Percentiles rank a stretch among this genome's conserved stretches.
Evolutionary conservation across 352 stramenopile genomes (phyloP).

Genomic region (Globisporangium emineosum): DNA sequence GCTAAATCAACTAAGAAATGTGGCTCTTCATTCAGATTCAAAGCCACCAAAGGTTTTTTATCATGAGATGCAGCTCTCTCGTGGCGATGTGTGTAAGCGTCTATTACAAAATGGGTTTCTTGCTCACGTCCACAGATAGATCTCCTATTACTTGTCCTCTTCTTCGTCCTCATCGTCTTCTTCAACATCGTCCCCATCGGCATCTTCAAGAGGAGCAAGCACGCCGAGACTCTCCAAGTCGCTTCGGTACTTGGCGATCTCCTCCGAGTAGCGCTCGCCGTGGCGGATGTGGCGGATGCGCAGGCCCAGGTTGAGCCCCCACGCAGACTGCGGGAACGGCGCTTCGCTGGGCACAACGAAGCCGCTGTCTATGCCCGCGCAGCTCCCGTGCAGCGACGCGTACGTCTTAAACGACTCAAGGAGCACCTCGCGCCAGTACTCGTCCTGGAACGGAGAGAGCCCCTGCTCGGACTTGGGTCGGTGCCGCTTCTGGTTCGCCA

Average conservation of each 20-base stretch:
- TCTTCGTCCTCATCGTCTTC: neutral
- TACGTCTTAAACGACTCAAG: constrained; percentile 61
- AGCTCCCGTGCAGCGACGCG: constrained; percentile 42
- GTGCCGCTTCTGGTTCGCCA: constrained; percentile 18
- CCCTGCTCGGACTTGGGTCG: constrained; percentile 11
- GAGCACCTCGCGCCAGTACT: constrained; percentile 76
- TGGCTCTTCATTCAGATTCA: neutral
- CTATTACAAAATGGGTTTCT: constrained; percentile 8
- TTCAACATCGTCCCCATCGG: neutral
- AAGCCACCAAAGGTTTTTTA: neutral
- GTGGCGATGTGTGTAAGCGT: neutral
- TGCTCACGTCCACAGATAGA: neutral
- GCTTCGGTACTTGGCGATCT: constrained; percentile 52
- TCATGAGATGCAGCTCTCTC: neutral
- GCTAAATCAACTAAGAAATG: neutral
- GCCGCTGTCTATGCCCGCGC: constrained; percentile 46
- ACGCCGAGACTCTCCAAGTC: constrained; percentile 29
- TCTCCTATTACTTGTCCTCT: neutral
- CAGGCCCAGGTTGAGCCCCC: constrained; percentile 70
- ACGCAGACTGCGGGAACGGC: constrained; percentile 51
- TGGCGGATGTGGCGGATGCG: constrained; percentile 66
- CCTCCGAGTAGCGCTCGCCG: constrained; percentile 58
- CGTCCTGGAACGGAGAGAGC: constrained; percentile 50
- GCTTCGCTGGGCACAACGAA: constrained; percentile 60
- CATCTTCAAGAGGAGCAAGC: neutral